These are phyloP conservation scores for Cyberlindnera amylophila DNA, from an alignment of 805 yeast species.

Conservation along the genomic window DNA sequence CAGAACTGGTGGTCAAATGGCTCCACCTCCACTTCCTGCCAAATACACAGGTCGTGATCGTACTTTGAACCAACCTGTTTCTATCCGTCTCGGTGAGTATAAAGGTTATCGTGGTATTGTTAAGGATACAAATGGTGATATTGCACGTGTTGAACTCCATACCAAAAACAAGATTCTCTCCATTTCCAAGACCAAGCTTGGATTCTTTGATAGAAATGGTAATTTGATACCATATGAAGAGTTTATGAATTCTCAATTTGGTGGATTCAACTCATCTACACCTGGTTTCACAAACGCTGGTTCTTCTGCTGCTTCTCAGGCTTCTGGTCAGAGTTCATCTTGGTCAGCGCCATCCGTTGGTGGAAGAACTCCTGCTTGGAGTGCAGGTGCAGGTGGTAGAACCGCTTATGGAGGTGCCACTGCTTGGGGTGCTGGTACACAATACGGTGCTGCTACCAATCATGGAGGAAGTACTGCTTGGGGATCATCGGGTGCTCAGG, in stretches of 20 bases:
- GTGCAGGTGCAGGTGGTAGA: slow-evolving; percentile 37
- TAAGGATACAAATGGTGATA: slow-evolving; percentile 87
- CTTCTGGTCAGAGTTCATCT: slow-evolving; percentile 21
- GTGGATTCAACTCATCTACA: slow-evolving; percentile 9
- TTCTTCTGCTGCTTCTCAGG: slow-evolving; percentile 1
- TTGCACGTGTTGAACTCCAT: slow-evolving; percentile 90
- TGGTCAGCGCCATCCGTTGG: slow-evolving; percentile 30
- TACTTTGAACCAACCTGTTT: slow-evolving; percentile 77
- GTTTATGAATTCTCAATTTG: slow-evolving; percentile 51
- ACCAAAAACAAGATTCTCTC: slow-evolving; percentile 86
- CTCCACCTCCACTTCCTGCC: slow-evolving; percentile 57
- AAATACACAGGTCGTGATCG: slow-evolving; percentile 75
- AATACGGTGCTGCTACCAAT: slow-evolving; percentile 17
- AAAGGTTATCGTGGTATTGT: slow-evolving; percentile 94
- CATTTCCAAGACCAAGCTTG: slow-evolving; percentile 72
- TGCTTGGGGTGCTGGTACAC: slow-evolving; percentile 17
- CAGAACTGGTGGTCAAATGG: slow-evolving; percentile 42
- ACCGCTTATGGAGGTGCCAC: slow-evolving; percentile 37
- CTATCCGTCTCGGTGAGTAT: slow-evolving; percentile 85
- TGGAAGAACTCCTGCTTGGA: slow-evolving; percentile 43
- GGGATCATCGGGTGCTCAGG: too few relatives aligned
- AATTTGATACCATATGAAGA: slow-evolving; percentile 75
- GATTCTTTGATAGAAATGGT: slow-evolving; percentile 67
- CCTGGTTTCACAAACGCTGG: slow-evolving; percentile 16
- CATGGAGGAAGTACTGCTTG: slow-evolving; percentile 1